Evolutionary conservation across 2,329 filamentous ascomycete species (phyloP).

Genomic region (Scortechinia acanthostroma): DNA sequence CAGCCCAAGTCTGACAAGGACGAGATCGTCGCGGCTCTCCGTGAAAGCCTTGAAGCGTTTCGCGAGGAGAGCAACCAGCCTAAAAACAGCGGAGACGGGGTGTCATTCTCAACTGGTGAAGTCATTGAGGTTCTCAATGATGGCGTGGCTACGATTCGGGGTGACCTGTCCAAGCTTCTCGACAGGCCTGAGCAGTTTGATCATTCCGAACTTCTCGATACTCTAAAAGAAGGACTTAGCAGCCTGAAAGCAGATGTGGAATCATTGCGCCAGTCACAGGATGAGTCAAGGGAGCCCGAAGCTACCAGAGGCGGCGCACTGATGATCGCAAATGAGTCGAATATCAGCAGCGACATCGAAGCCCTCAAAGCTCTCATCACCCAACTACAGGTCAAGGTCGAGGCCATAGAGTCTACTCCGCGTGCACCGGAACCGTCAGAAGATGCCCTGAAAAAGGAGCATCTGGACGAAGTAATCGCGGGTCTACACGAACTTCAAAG

Average conservation of each 20-base stretch:
- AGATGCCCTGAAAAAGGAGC: conserved; percentile 9
- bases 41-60: conserved; percentile 5
- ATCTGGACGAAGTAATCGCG: conserved; percentile 28
- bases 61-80: conserved; percentile 42
- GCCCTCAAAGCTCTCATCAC: conserved; percentile 52
- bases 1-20: conserved; percentile 13
- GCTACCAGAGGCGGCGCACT: neutral
- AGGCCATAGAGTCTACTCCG: conserved; percentile 43
- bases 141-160: neutral
- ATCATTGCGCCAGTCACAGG: conserved; percentile 30
- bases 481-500: conserved; percentile 39
- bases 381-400: conserved; percentile 56
- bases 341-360: conserved; percentile 34
- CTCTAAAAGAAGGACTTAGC: conserved; percentile 49
- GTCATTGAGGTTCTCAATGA: neutral
- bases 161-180: neutral
- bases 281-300: conserved; percentile 12
- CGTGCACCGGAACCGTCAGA: conserved; percentile 10
- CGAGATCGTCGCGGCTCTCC: conserved; percentile 39
- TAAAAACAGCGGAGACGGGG: conserved; percentile 38
- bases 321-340: neutral
- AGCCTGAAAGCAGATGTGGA: conserved; percentile 48
- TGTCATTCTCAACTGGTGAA: neutral
- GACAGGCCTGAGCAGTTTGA: conserved; percentile 33
- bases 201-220: conserved; percentile 53